phyloP scores from a whole-genome alignment of 2,329 filamentous ascomycete species.

The Exophiala mesophila region DNA sequence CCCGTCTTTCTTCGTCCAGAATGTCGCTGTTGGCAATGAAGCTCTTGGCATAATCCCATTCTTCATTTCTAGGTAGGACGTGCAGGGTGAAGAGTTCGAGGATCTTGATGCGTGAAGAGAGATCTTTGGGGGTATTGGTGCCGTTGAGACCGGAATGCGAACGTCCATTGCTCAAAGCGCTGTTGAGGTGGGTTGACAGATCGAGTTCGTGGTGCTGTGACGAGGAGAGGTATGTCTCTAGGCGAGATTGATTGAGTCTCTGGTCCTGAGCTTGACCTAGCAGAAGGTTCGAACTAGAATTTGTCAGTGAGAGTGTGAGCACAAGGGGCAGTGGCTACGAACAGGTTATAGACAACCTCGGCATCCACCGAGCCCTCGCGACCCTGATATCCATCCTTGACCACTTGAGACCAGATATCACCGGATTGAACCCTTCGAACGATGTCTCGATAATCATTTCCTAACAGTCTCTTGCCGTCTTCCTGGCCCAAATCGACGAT shows the following conservation, averaged over 20 bases:
- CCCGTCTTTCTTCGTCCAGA: conserved; percentile 84
- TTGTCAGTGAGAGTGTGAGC: conserved; percentile 1
- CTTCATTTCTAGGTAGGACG: conserved; percentile 84
- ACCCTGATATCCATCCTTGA: conserved; percentile 79
- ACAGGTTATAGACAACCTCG: conserved; percentile 69
- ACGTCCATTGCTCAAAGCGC: conserved; percentile 32
- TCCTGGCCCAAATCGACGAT: conserved; percentile 83
- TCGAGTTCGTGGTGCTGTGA: conserved; percentile 65
- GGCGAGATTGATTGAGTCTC: conserved; percentile 73
- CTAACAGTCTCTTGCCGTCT: conserved; percentile 85
- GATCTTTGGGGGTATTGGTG: conserved; percentile 75
- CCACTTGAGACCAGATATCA: conserved; percentile 89
- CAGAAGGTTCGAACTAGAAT: conserved; percentile 73
- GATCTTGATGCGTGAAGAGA: conserved; percentile 81
- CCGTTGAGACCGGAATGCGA: conserved; percentile 49
- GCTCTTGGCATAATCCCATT: conserved; percentile 92
- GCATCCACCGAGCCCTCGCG: conserved; percentile 86
- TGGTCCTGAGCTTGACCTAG: conserved; percentile 86
- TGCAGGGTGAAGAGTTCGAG: conserved; percentile 94
- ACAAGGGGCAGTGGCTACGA: conserved; percentile 25
- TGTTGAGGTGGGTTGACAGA: conserved; percentile 51
- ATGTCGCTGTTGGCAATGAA: conserved; percentile 84
- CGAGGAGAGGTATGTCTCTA: conserved; percentile 84
- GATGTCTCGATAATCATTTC: conserved; percentile 76
- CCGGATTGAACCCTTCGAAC: conserved; percentile 83